These are phyloP conservation scores for Cymodocea nodosa DNA, from an alignment of 116 monocot genomes.

Conservation along the genomic window DNA sequence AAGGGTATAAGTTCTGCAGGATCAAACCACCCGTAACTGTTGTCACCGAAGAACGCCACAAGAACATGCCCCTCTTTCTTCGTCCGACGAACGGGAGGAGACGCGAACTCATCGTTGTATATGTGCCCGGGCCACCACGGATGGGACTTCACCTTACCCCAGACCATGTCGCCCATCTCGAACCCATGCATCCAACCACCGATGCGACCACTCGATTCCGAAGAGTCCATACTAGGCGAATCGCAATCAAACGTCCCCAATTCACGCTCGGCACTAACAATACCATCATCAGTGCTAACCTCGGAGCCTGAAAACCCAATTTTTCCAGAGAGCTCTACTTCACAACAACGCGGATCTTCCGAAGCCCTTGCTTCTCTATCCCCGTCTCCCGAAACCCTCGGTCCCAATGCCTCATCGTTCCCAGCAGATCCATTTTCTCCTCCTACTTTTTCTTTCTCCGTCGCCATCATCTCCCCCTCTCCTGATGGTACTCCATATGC, in stretches of 20 bases:
- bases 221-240: conserved; percentile 6
- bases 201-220: neutral
- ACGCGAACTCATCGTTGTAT: conserved; percentile 60
- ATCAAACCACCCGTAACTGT: conserved; percentile 96
- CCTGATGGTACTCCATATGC: neutral
- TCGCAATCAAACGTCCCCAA: neutral
- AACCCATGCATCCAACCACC: conserved; percentile 38
- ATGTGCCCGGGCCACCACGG: conserved; percentile 98
- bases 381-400: conserved; percentile 7
- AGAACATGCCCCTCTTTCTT: conserved; percentile 43
- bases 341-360: neutral
- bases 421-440: neutral
- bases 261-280: neutral
- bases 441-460: neutral
- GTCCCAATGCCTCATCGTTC: neutral
- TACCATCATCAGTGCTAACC: neutral
- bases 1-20: conserved; percentile 65
- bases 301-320: neutral
- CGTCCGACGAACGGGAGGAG: conserved; percentile 32
- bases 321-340: neutral
- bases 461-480: neutral
- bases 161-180: conserved; percentile 68
- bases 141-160: conserved; percentile 92
- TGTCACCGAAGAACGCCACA: conserved; percentile 92
- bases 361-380: neutral